Evolutionary conservation across 2,329 filamentous ascomycete species (phyloP).

Genomic region (Dactylellina leptospora): DNA sequence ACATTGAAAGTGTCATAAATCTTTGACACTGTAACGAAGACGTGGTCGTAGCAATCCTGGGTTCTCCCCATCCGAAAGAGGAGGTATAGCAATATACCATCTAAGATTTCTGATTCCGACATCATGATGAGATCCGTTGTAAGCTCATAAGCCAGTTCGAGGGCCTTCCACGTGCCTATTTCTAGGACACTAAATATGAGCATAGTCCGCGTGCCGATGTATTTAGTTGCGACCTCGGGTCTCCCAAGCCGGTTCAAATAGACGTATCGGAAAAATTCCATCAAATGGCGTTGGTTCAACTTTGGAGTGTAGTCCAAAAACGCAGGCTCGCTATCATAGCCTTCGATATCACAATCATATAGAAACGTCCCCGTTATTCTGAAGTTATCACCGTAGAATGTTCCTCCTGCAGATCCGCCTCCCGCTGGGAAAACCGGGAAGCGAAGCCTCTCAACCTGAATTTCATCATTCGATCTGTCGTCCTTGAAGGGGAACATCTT

Average conservation of each 20-base stretch:
- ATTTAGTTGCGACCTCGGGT: background rate
- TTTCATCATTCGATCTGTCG: too few relatives aligned
- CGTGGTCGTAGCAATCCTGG: background rate
- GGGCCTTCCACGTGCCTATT: background rate
- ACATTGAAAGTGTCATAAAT: background rate
- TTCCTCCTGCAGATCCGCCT: background rate
- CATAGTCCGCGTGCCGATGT: background rate
- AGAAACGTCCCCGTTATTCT: background rate
- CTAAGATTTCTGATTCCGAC: background rate
- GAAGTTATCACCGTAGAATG: background rate
- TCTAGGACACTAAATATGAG: background rate
- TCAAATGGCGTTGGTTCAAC: background rate
- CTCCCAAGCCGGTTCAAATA: too few relatives aligned
- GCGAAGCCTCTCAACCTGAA: too few relatives aligned
- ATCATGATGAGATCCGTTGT: background rate
- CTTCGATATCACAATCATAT: background rate
- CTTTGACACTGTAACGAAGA: too few relatives aligned
- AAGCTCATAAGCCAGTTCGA: background rate
- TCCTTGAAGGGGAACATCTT: background rate
- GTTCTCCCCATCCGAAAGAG: background rate
- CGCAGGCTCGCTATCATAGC: background rate
- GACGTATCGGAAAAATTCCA: background rate
- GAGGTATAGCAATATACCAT: background rate
- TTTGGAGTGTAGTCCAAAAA: background rate
- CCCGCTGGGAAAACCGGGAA: background rate